A percentile compares a stretch with the other conserved stretches of the same genome.
Evolutionary conservation across 1,284 basidiomycete species (phyloP).

Genomic region (Fomes fomentarius): DNA sequence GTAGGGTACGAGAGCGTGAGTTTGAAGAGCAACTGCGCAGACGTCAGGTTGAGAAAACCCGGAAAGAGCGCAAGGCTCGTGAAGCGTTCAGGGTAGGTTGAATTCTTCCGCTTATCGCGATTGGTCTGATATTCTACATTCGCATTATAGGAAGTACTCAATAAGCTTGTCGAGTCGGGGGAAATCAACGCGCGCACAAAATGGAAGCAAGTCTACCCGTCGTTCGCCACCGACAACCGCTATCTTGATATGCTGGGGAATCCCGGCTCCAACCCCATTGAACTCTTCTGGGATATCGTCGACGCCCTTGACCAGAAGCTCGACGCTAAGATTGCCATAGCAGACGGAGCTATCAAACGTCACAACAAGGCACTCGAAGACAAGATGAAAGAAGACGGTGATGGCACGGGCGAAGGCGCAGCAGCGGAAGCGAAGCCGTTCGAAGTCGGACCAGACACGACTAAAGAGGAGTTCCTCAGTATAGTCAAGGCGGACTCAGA

Average conservation of each 20-base stretch:
- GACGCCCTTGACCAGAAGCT: constrained; percentile 87
- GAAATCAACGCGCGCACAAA: constrained; percentile 82
- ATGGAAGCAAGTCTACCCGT: constrained; percentile 88
- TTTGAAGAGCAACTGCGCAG: constrained; percentile 84
- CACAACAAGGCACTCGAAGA: constrained; percentile 40
- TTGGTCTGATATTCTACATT: not conserved
- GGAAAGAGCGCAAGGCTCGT: constrained; percentile 84
- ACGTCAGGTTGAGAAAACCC: constrained; percentile 79
- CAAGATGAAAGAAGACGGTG: constrained; percentile 36
- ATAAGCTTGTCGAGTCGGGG: constrained; percentile 67
- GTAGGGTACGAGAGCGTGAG: constrained; percentile 84
- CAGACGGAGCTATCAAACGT: constrained; percentile 63
- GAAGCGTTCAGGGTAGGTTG: constrained; percentile 79
- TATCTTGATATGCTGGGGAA: constrained; percentile 88
- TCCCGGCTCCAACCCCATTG: constrained; percentile 91
- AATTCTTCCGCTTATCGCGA: not conserved
- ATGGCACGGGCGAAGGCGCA: constrained; percentile 38
- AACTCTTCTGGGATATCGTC: constrained; percentile 94
- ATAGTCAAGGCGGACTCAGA: constrained; percentile 59
- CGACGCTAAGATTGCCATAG: constrained; percentile 71
- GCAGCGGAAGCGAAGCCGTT: constrained; percentile 41
- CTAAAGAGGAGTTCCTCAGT: constrained; percentile 59
- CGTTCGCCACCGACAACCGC: constrained; percentile 78
- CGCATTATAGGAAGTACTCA: constrained; percentile 64
- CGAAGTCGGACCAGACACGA: constrained; percentile 57